Base-by-base conservation (phyloP, 2,329 filamentous ascomycete species). In the Penicillium rolfsii region DNA sequence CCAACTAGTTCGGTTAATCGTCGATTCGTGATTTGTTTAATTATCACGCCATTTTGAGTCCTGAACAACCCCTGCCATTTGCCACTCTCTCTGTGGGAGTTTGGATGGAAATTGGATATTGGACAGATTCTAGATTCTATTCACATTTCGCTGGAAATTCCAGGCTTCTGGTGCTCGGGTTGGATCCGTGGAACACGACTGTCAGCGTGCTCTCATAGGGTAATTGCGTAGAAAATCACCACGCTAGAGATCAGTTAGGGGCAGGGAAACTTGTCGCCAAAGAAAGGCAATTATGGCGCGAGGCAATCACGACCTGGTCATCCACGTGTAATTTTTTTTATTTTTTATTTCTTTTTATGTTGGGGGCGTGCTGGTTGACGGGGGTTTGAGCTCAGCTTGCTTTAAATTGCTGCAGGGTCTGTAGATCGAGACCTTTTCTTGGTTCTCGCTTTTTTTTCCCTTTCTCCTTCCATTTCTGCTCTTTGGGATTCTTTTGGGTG, bases 21-120 rank as follows among this genome's bases (percentile, higher is more conserved):
- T 28, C 22, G 43, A 36, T 55, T 66, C 65, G 65, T 56, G 61
- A 67, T 65, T 58, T 22, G 28, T 26, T 61, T 62, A 46, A 64
- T 64, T 67, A 67, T 67, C 52, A 62, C 63, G 63, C 58, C 56
- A 64, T 67, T 19, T 3, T 11, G 11, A 38, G 8, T 1, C 22
- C 45, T 12, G 26, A 19, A 24, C 46, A 4, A 9, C 28, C 7
- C 9, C 28, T 28, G 22, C 22, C 19, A 14, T 43, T 43, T 36
- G 1, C 7, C 14, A 38, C 4, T 14, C 19, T 40, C 5, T 40
- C n/a, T 40, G 22, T 24, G 40, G 40, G 5, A 8, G 12, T 22
- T 43, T 22, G 38, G 19, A 43, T 24, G 40, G 40, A 12, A 8
- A 22, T 22, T 43, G 43, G 38, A 41, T 16, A 19, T 19, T 43